These are phyloP conservation scores for Nakazawaea ishiwadae DNA, from an alignment of 805 yeast species.

Conservation along the genomic window DNA sequence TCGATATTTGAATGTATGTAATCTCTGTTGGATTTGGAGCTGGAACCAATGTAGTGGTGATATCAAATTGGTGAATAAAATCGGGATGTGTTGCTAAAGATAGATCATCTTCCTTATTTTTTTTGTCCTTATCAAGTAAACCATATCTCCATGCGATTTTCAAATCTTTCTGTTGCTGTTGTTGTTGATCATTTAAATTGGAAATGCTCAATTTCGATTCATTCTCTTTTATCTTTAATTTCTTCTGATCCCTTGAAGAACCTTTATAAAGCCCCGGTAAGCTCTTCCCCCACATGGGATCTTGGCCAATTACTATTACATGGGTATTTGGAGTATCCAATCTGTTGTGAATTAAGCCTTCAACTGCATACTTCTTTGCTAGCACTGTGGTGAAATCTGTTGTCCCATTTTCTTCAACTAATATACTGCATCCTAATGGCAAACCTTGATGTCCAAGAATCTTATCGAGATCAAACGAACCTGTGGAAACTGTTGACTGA, in stretches of 20 bases:
- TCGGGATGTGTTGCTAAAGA: slow-evolving; percentile 37
- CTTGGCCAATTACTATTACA: slow-evolving; percentile 57
- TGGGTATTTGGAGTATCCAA: slow-evolving; percentile 47
- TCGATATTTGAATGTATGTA: slow-evolving; percentile 41
- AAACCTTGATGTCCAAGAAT: slow-evolving; percentile 77
- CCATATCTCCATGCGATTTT: slow-evolving; percentile 96
- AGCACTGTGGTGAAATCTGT: slow-evolving; percentile 82
- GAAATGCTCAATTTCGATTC: slow-evolving; percentile 66
- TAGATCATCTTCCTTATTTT: slow-evolving; percentile 23
- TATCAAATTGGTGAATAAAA: slow-evolving; percentile 68
- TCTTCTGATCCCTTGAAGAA: slow-evolving; percentile 59
- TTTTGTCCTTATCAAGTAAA: slow-evolving; percentile 31
- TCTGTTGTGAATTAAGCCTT: slow-evolving; percentile 68
- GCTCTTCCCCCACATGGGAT: slow-evolving; percentile 56
- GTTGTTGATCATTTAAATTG: slow-evolving; percentile 44
- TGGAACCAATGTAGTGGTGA: slow-evolving; percentile 66
- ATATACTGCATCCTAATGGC: slow-evolving; percentile 68
- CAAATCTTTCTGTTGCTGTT: slow-evolving; percentile 39
- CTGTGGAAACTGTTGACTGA: slow-evolving; percentile 74
- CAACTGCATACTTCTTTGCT: slow-evolving; percentile 65
- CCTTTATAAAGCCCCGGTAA: slow-evolving; percentile 79
- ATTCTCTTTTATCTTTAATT: slow-evolving; percentile 48
- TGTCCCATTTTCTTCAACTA: slow-evolving; percentile 80
- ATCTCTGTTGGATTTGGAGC: slow-evolving; percentile 61
- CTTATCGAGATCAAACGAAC: slow-evolving; percentile 70